Percentiles rank a stretch among this genome's conserved stretches.
Conservation (phyloP, 2,329 filamentous ascomycete genomes). For the Ambrosiella cleistominuta region DNA sequence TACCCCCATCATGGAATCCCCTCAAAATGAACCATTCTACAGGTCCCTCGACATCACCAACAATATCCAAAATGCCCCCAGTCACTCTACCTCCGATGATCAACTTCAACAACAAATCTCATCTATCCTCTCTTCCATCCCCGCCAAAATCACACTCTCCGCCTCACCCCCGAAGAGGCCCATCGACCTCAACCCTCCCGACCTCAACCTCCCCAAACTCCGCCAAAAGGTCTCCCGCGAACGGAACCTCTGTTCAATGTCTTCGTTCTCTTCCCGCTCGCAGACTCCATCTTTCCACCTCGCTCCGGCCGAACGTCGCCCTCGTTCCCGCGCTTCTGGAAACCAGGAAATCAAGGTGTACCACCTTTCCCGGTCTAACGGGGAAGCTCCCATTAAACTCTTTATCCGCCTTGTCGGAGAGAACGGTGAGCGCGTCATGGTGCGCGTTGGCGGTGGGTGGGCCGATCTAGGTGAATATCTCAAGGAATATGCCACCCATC, state of each 20-base stretch:
- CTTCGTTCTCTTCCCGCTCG: conserved; percentile 36
- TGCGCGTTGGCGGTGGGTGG: conserved; percentile 96
- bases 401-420: conserved; percentile 88
- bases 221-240: conserved; percentile 26
- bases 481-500: conserved; percentile 81
- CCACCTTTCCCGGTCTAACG: conserved; percentile 69
- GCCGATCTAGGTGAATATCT: conserved; percentile 90
- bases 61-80: conserved; percentile 15
- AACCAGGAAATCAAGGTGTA: conserved; percentile 77
- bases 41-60: conserved; percentile 30
- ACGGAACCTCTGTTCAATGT: conserved; percentile 30
- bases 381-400: conserved; percentile 79
- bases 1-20: conserved; percentile 17
- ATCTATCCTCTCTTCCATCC: conserved; percentile 59
- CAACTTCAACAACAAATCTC: conserved; percentile 66
- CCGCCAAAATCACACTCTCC: conserved; percentile 60
- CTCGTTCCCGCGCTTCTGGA: conserved; percentile 24
- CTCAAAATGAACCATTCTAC: conserved; percentile 20
- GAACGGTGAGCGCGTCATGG: conserved; percentile 84
- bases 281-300: conserved; percentile 52
- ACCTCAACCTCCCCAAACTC: conserved; percentile 33
- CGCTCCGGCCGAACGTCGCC: conserved; percentile 37
- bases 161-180: conserved; percentile 23
- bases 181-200: conserved; percentile 40
- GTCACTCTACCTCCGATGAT: conserved; percentile 28